These are phyloP conservation scores for Triticum turgidum DNA, from an alignment of 176 grass and related monocot genomes.

Conservation along the genomic window DNA sequence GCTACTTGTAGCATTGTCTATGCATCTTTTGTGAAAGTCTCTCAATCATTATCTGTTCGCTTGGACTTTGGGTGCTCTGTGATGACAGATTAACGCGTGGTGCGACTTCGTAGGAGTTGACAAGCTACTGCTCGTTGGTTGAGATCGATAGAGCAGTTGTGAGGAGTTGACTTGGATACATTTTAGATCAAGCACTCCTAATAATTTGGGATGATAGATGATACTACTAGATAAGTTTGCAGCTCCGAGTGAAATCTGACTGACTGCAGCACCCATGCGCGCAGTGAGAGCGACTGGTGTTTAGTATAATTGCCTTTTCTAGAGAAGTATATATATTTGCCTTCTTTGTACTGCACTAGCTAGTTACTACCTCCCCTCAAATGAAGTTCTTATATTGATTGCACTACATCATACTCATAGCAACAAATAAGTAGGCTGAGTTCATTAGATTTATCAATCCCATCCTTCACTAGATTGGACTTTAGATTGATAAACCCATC, in stretches of 20 bases:
- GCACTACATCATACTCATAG: background rate
- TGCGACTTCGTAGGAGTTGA: constrained; percentile 3
- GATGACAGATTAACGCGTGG: background rate
- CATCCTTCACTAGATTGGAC: background rate
- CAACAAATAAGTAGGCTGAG: background rate
- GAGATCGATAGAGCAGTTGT: background rate
- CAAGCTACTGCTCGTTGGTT: background rate
- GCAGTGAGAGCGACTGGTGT: background rate
- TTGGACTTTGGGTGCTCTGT: background rate
- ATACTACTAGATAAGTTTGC: background rate
- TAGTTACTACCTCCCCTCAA: background rate
- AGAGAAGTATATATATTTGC: background rate
- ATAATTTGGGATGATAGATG: background rate
- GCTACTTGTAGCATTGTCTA: background rate
- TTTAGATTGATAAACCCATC: background rate
- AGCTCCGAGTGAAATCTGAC: background rate
- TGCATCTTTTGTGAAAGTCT: background rate
- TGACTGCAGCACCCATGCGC: background rate
- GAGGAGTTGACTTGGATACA: background rate
- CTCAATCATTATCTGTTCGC: background rate
- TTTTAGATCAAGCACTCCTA: background rate
- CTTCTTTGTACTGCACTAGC: background rate
- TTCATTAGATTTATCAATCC: background rate
- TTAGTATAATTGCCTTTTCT: background rate
- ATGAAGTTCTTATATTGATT: background rate